Conservation (phyloP, 2,329 filamentous ascomycete genomes). For the Penicillium sp. region DNA sequence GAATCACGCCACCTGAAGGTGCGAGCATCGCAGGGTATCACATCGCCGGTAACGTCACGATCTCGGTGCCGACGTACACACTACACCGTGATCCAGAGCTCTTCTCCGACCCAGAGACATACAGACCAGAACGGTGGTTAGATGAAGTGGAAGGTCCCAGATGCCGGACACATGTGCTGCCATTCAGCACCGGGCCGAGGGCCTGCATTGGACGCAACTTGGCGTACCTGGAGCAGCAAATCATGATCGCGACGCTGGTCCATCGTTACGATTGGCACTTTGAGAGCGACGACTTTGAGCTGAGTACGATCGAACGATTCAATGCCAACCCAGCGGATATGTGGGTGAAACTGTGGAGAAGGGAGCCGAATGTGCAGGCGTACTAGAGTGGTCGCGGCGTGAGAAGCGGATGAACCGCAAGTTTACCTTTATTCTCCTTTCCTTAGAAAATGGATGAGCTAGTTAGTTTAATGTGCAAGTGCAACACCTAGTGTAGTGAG, state of each 20-base stretch:
- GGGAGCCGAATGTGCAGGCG: background rate
- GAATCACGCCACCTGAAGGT: conserved; percentile 11
- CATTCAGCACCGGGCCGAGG: conserved; percentile 19
- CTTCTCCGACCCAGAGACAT: conserved; percentile 2
- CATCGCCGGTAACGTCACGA: conserved; percentile 4
- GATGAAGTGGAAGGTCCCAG: background rate
- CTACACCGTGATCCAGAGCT: conserved; percentile 1
- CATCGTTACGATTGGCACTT: conserved; percentile 1
- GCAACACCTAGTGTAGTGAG: no score
- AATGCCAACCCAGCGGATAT: background rate
- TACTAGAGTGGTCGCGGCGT: no score
- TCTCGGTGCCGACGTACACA: conserved; percentile 4
- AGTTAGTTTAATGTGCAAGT: no score
- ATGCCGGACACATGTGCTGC: conserved; percentile 1
- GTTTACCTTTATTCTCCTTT: no score
- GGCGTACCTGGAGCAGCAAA: conserved; percentile 20
- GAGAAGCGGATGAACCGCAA: no score
- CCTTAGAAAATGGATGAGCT: background rate
- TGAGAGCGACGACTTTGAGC: background rate
- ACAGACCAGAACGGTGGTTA: conserved; percentile 6
- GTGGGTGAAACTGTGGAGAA: background rate
- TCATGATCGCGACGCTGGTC: conserved; percentile 14
- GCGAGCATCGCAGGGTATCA: conserved; percentile 5
- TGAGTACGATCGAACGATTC: conserved; percentile 1
- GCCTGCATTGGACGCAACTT: conserved; percentile 23